Percentiles rank a stretch among this genome's conserved stretches.
Conservation (phyloP, 2,329 filamentous ascomycete species). For the Pleomassaria siparia region DNA sequence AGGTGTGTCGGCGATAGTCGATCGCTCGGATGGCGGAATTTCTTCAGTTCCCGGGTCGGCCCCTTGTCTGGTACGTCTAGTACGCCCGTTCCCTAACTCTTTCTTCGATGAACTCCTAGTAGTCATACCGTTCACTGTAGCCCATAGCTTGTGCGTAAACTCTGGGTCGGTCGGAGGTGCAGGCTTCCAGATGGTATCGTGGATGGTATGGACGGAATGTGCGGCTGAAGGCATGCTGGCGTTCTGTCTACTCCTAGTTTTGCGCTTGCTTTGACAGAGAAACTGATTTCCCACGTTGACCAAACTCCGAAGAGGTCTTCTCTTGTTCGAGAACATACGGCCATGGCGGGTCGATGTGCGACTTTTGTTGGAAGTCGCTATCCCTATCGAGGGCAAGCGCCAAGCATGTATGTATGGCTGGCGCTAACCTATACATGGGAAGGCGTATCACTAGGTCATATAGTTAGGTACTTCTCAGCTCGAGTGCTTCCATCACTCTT, state of each 20-base stretch:
- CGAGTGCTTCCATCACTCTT: no score
- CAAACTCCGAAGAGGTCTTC: neutral
- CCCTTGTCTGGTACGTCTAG: neutral
- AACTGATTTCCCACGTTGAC: neutral
- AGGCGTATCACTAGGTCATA: no score
- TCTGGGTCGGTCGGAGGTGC: conserved; percentile 1
- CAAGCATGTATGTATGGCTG: no score
- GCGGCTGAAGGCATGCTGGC: neutral
- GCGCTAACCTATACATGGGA: no score
- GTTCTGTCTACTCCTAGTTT: neutral
- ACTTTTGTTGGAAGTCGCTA: no score
- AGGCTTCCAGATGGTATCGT: neutral
- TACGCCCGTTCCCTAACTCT: neutral
- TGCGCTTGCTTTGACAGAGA: neutral
- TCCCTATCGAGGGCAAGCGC: no score
- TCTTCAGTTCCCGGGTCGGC: no score
- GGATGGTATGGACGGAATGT: neutral
- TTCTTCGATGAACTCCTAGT: neutral
- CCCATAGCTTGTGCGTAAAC: neutral
- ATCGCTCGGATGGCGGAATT: neutral
- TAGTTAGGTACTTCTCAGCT: no score
- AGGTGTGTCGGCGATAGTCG: no score
- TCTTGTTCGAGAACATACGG: conserved; percentile 1
- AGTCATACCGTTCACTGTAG: neutral
- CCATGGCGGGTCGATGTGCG: no score